Evolutionary conservation across 2,329 filamentous ascomycete genomes (phyloP).

Genomic region (Colletotrichum acutatum): DNA sequence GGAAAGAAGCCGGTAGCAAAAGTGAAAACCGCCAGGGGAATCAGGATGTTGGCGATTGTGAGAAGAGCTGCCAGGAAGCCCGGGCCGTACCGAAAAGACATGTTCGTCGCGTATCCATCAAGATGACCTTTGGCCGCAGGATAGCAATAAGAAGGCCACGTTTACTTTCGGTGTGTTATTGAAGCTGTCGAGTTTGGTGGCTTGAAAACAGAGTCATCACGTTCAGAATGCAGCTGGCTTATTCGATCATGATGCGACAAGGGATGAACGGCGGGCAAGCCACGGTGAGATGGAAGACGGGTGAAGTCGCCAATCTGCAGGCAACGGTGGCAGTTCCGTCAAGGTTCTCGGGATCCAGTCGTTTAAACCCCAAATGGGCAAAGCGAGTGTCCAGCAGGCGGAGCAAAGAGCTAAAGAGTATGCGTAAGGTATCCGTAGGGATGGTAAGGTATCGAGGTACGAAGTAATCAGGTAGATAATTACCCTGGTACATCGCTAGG

Average conservation of each 20-base stretch:
- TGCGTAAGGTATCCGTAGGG: neutral
- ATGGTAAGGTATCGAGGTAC: neutral
- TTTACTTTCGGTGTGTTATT: neutral
- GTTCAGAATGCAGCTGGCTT: neutral
- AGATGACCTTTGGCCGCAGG: constrained; percentile 11
- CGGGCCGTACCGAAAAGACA: constrained; percentile 26
- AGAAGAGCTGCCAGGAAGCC: constrained; percentile 52
- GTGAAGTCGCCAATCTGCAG: neutral
- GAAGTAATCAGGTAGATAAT: neutral
- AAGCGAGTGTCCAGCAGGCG: constrained; percentile 7
- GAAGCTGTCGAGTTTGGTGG: neutral
- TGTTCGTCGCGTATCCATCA: constrained; percentile 33
- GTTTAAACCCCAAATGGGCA: constrained; percentile 19
- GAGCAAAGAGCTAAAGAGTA: constrained; percentile 4
- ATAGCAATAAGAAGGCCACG: neutral
- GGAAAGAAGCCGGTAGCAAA: constrained; percentile 97
- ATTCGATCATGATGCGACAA: constrained; percentile 24
- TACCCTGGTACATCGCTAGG: neutral
- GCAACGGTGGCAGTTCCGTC: constrained; percentile 15
- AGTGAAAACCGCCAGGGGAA: constrained; percentile 77
- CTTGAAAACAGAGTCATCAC: neutral
- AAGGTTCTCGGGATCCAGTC: constrained; percentile 10
- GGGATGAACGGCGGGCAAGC: neutral
- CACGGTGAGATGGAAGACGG: neutral
- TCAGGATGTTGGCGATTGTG: constrained; percentile 77